Conservation (phyloP, 2,329 filamentous ascomycete species). For the Aspergillus ochraceoroseus region DNA sequence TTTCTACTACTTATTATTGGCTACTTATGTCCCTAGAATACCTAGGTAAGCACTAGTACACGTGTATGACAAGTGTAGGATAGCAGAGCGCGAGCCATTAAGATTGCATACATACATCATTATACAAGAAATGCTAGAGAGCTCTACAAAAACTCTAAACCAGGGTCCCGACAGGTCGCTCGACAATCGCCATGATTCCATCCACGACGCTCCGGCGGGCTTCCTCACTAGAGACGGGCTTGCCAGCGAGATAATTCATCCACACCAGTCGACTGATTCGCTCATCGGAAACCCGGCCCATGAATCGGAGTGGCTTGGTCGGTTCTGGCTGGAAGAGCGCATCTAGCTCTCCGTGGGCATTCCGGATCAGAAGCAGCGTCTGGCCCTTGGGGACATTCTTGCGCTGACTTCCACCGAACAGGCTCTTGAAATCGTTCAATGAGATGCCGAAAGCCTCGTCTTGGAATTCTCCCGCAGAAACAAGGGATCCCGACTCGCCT, state of each 20-base stretch:
- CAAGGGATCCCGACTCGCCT: neutral
- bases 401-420: slow-evolving; percentile 69
- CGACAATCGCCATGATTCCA: slow-evolving; percentile 81
- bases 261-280: slow-evolving; percentile 75
- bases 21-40: no score
- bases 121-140: slow-evolving; percentile 1
- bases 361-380: slow-evolving; percentile 68
- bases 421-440: slow-evolving; percentile 69
- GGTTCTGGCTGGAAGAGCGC: slow-evolving; percentile 59
- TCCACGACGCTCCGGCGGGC: slow-evolving; percentile 78
- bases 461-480: slow-evolving; percentile 48
- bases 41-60: no score
- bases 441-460: slow-evolving; percentile 72
- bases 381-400: slow-evolving; percentile 71
- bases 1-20: no score
- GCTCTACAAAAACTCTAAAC: slow-evolving; percentile 62
- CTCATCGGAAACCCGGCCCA: slow-evolving; percentile 74
- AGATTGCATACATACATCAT: neutral
- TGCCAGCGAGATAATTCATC: slow-evolving; percentile 84
- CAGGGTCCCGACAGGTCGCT: slow-evolving; percentile 80
- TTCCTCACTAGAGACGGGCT: slow-evolving; percentile 77
- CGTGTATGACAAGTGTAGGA: no score
- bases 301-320: slow-evolving; percentile 46
- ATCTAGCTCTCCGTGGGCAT: slow-evolving; percentile 60
- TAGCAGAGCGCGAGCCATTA: no score